A percentile compares a stretch with the other conserved stretches of the same genome.
phyloP scores from a whole-genome alignment of 2,329 filamentous ascomycete genomes.

The Epichloe gansuensis region DNA sequence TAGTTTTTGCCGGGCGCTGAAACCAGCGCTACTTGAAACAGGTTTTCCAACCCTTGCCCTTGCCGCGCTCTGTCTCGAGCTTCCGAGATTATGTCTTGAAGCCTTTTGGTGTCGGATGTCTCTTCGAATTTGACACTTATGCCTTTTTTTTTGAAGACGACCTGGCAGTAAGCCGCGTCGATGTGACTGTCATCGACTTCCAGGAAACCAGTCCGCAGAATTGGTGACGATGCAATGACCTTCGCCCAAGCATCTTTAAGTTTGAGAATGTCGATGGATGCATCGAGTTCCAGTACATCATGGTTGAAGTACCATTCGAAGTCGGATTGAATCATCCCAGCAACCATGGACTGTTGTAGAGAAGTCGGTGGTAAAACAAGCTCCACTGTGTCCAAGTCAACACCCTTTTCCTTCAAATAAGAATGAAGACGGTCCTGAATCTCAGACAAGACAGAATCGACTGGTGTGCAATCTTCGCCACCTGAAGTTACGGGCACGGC shows the following conservation, averaged over 20 bases:
- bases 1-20: constrained; percentile 23
- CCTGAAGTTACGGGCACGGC: constrained; percentile 28
- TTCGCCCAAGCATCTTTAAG: constrained; percentile 49
- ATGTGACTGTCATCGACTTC: constrained; percentile 49
- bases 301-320: constrained; percentile 77
- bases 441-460: background rate
- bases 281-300: constrained; percentile 53
- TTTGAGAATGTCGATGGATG: constrained; percentile 37
- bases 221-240: constrained; percentile 49
- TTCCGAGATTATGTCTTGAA: constrained; percentile 22
- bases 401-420: constrained; percentile 22
- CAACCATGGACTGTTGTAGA: constrained; percentile 76
- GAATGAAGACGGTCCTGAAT: constrained; percentile 19
- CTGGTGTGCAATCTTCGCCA: too few species aligned
- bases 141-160: constrained; percentile 22
- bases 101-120: constrained; percentile 19
- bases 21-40: constrained; percentile 39
- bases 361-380: constrained; percentile 62
- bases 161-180: constrained; percentile 36
- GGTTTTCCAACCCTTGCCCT: constrained; percentile 20
- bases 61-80: constrained; percentile 25
- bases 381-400: constrained; percentile 33
- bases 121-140: constrained; percentile 11
- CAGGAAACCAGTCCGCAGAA: constrained; percentile 63
- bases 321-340: constrained; percentile 64